Conservation (phyloP, 2,329 filamentous ascomycete species). For the Stachybotrys elegans region DNA sequence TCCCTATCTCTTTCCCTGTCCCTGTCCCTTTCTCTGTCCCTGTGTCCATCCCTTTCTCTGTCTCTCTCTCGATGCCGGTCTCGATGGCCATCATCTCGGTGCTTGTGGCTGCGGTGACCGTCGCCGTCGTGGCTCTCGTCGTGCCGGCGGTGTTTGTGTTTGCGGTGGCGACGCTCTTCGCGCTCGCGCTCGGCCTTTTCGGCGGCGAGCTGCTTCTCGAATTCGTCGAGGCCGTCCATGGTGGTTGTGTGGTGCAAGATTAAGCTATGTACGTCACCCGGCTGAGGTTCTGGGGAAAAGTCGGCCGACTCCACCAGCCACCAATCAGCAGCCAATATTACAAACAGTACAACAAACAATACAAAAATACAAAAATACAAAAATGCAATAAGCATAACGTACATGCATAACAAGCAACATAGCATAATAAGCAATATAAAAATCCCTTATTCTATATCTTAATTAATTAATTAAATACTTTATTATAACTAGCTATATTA, state of each 20-base stretch:
- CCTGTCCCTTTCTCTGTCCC: conserved; percentile 57
- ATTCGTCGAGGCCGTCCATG: conserved; percentile 61
- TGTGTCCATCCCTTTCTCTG: conserved; percentile 43
- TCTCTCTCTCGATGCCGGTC: conserved; percentile 28
- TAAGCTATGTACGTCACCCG: no score
- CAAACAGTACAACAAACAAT: no score
- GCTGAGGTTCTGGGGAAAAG: no score
- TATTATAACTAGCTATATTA: not conserved
- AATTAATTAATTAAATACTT: not conserved
- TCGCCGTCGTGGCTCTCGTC: conserved; percentile 32
- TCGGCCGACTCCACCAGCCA: no score
- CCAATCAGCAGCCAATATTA: no score
- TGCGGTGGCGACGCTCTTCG: conserved; percentile 36
- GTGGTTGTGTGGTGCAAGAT: no score
- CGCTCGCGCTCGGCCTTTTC: conserved; percentile 52
- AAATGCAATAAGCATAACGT: not conserved
- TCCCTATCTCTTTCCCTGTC: conserved; percentile 42
- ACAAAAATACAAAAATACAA: no score
- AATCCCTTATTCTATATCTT: not conserved
- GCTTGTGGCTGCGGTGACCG: conserved; percentile 11
- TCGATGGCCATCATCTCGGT: conserved; percentile 20
- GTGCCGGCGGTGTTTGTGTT: conserved; percentile 42
- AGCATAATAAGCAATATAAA: conserved; percentile 3
- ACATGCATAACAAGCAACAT: not conserved
- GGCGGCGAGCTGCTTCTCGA: conserved; percentile 70